phyloP scores from a whole-genome alignment of 768 basidiomycete species.

The Macrolepiota fuliginosa region DNA sequence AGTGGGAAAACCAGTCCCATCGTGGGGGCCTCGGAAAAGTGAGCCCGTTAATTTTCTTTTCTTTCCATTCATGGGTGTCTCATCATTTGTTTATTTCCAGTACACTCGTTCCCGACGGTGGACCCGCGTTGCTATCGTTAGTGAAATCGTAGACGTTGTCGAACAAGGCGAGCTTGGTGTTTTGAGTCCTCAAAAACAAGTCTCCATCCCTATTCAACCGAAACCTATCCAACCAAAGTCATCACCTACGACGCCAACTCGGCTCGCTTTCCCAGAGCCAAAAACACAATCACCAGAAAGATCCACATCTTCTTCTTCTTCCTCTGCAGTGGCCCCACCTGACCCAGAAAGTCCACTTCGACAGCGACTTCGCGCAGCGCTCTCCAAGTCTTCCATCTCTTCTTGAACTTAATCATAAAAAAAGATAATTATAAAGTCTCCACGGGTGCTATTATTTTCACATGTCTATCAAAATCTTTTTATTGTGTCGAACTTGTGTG shows the following conservation, averaged over 20 bases:
- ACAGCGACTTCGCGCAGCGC: conserved; percentile 11
- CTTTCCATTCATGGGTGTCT: background rate
- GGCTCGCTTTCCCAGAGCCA: background rate
- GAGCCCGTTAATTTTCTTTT: conserved; percentile 12
- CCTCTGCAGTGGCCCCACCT: background rate
- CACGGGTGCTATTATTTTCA: background rate
- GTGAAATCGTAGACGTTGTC: conserved; percentile 65
- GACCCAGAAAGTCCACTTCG: conserved; percentile 10
- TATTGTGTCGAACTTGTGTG: conserved; percentile 9
- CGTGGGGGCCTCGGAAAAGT: conserved; percentile 89
- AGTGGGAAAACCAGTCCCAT: conserved; percentile 79
- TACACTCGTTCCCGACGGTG: conserved; percentile 86
- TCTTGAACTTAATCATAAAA: background rate
- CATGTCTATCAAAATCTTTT: conserved; percentile 13
- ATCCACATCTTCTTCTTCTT: background rate
- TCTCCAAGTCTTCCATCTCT: conserved; percentile 8
- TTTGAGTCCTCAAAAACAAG: conserved; percentile 1
- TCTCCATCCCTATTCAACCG: background rate
- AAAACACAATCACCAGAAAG: conserved; percentile 5
- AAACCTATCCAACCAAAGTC: background rate
- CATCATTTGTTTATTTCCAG: conserved; percentile 30
- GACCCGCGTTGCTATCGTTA: conserved; percentile 80
- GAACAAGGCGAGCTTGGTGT: conserved; percentile 32
- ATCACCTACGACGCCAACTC: background rate
- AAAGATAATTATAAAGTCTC: background rate